Evolutionary conservation across 306 rosid genomes (phyloP), one percentile per base, ranked within the genome.

Genomic region (Corylus avellana): DNA sequence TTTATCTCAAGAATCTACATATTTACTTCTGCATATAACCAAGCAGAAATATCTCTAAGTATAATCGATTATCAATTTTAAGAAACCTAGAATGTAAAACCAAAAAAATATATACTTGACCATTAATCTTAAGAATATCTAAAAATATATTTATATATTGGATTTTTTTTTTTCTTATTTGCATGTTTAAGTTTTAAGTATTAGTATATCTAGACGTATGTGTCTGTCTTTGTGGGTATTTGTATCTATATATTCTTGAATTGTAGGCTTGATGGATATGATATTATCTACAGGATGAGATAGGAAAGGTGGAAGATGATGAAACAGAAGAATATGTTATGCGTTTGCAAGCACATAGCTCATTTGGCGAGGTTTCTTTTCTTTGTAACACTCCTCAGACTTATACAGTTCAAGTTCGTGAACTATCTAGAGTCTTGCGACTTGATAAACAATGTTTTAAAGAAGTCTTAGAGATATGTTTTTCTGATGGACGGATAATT

Each of bases 331-430:
- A 84, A 78, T 22, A 39, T 2, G 55, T 70, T 22, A 83, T 16
- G 61, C 69, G 3, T 25, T 86, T 91, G 55, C 83, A 75, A 35
- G 77, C 74, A 7, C 63, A 80, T 68, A 75, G 85, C 81, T 84
- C 81, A 42, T 84, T 89, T 70, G 93, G 91, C 39, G 91, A 91
- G 76, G 74, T 91, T 79, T 91, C 96, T 50, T 87, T 89, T 48
- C 89, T 91, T 75, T 89, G 96, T 78, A 85, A 87, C 80, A 77
- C 77, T 70, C 88, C 87, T 84, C 91, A 89, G 70, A 79, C 77
- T 32, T 87, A 80, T 81, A 80, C 73, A 3, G 82, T 91, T 55
- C 77, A 57, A 46, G 91, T 80, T 73, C 35, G 74, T 77, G 86
- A 87, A 54, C 86, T 86, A 66, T 89, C 86, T 78, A 86, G 87